Percentiles rank a stretch among this genome's conserved stretches.
These are phyloP conservation scores for Sporothrix luriei DNA, from an alignment of 2,329 filamentous ascomycete species.

Conservation along the genomic window DNA sequence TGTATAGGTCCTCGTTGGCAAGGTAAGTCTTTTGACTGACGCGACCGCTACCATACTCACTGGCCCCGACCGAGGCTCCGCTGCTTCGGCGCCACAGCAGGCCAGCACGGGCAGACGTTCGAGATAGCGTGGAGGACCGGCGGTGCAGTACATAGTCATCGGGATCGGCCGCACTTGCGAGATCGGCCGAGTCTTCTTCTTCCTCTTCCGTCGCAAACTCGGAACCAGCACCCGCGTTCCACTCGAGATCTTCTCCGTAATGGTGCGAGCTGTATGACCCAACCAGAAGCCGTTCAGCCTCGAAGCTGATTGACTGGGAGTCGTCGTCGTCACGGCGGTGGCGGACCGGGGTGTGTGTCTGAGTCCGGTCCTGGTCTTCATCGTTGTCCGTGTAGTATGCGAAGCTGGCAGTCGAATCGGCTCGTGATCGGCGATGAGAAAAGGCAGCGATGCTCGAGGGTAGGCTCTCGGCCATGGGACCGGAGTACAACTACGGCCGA, in stretches of 20 bases:
- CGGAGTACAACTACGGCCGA: constrained; percentile 71
- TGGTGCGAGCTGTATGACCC: constrained; percentile 28
- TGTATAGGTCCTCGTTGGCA: constrained; percentile 87
- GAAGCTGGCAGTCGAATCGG: constrained; percentile 86
- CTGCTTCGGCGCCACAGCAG: constrained; percentile 73
- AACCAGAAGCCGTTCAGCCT: constrained; percentile 35
- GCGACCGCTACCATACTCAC: constrained; percentile 64
- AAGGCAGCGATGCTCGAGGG: constrained; percentile 93
- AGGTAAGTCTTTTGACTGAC: constrained; percentile 91
- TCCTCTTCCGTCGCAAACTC: constrained; percentile 35
- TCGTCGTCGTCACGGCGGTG: constrained; percentile 19
- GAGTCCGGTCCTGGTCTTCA: constrained; percentile 48
- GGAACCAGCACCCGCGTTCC: constrained; percentile 44
- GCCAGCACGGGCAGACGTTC: constrained; percentile 60
- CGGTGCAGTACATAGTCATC: constrained; percentile 58
- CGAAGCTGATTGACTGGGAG: constrained; percentile 38
- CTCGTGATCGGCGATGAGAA: constrained; percentile 75
- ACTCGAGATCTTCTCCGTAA: constrained; percentile 40
- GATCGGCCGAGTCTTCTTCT: constrained; percentile 46
- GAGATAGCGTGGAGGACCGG: constrained; percentile 64
- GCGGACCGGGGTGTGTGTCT: neutral
- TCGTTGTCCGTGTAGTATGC: constrained; percentile 79
- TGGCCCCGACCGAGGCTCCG: constrained; percentile 63
- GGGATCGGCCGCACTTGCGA: constrained; percentile 42
- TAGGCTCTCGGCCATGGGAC: constrained; percentile 92